Evolutionary conservation across 148 eudicot species (phyloP).

Genomic region (Silene latifolia): DNA sequence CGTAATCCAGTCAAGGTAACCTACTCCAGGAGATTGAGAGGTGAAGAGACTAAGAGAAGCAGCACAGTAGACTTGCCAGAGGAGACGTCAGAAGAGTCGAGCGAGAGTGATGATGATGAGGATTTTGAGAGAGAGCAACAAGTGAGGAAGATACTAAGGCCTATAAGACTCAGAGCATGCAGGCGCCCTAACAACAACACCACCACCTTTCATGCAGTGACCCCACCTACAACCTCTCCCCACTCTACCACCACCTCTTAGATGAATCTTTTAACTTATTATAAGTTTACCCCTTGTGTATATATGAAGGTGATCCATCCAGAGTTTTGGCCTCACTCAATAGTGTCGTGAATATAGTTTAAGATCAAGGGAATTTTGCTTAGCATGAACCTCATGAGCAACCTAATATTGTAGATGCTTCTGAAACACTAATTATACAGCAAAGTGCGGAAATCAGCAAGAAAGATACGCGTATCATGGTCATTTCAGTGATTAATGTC

Average conservation of each 20-base stretch:
- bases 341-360: constrained; percentile 16
- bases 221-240: constrained; percentile 26
- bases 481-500: too few species aligned
- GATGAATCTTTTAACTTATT: neutral
- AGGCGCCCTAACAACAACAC: constrained; percentile 1
- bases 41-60: neutral
- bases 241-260: constrained; percentile 29
- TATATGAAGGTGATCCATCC: constrained; percentile 8
- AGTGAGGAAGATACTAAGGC: constrained; percentile 3
- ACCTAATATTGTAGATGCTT: constrained; percentile 3
- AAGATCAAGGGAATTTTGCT: neutral
- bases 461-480: neutral
- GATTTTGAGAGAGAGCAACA: constrained; percentile 1
- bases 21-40: constrained; percentile 7
- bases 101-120: neutral
- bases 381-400: neutral
- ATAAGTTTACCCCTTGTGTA: neutral
- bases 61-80: too few species aligned
- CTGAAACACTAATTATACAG: constrained; percentile 2
- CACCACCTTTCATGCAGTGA: constrained; percentile 6
- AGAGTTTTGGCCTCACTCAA: constrained; percentile 17
- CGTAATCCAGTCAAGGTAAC: constrained; percentile 7
- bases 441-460: neutral
- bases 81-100: constrained; percentile 12
- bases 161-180: constrained; percentile 29